Conservation (phyloP, 2,329 filamentous ascomycete species). For the Colletotrichum noveboracense region DNA sequence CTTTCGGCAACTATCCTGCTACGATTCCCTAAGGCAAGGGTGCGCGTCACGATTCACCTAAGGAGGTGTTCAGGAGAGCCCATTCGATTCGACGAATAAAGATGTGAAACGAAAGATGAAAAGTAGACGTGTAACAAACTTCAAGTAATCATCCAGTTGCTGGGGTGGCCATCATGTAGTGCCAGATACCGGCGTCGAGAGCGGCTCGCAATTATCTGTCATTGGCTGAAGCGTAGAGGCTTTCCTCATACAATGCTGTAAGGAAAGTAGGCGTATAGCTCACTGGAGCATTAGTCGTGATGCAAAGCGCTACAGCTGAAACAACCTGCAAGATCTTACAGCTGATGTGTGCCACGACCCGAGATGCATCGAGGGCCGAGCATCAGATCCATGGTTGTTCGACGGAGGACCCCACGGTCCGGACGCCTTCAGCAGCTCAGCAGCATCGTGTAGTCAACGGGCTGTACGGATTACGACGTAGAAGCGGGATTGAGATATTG, state of each 20-base stretch:
- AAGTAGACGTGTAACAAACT: background rate
- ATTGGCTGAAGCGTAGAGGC: background rate
- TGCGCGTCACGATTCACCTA: background rate
- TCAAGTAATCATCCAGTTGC: background rate
- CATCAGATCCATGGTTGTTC: background rate
- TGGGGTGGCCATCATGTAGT: background rate
- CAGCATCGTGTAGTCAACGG: background rate
- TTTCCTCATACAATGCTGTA: background rate
- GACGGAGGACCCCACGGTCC: background rate
- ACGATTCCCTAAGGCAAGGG: background rate
- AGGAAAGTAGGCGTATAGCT: background rate
- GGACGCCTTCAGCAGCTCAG: background rate
- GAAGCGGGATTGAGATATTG: background rate
- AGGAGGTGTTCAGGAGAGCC: background rate
- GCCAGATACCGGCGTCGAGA: background rate
- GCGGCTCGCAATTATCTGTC: background rate
- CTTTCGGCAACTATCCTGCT: background rate
- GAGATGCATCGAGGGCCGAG: background rate
- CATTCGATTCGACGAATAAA: background rate
- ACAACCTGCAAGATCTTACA: background rate
- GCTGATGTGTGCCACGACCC: background rate
- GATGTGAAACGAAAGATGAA: background rate
- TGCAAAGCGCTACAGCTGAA: background rate
- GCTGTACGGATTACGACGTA: background rate
- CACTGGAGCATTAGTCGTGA: background rate